These are phyloP conservation scores for Vaccinium vitisidaea DNA, from an alignment of 148 eudicot species.

Conservation along the genomic window DNA sequence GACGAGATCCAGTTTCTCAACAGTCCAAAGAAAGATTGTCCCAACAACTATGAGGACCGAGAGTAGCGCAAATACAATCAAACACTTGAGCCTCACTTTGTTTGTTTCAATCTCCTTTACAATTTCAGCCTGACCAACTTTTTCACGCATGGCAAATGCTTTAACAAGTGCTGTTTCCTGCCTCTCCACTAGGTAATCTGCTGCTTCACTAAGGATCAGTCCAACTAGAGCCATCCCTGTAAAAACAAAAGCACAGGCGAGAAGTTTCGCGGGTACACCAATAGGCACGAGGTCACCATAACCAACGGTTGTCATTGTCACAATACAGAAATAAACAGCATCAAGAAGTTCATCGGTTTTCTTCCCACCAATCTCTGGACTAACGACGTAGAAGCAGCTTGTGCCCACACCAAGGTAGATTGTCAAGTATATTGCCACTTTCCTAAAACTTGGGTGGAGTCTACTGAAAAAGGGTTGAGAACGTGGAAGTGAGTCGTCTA, in stretches of 20 bases:
- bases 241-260: constrained; percentile 84
- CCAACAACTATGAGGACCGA: constrained; percentile 53
- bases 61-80: constrained; percentile 32
- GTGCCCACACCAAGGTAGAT: constrained; percentile 52
- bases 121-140: constrained; percentile 38
- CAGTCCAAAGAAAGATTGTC: constrained; percentile 46
- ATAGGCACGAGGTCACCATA: constrained; percentile 87
- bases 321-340: constrained; percentile 82
- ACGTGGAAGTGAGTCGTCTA: constrained; percentile 16
- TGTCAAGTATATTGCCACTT: constrained; percentile 40
- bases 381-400: constrained; percentile 53
- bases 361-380: constrained; percentile 53
- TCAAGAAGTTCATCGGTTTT: constrained; percentile 67
- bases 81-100: constrained; percentile 54
- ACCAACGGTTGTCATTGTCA: constrained; percentile 93
- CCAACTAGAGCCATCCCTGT: constrained; percentile 75
- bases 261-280: constrained; percentile 53
- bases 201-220: constrained; percentile 58
- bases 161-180: constrained; percentile 61
- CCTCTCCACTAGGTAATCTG: constrained; percentile 83
- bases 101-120: constrained; percentile 58
- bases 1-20: constrained; percentile 54
- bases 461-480: constrained; percentile 32
- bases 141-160: constrained; percentile 47
- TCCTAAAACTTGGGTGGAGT: constrained; percentile 57